Evolutionary conservation across 345 rosid genomes (phyloP).

Genomic region (Syzygium aqueum): DNA sequence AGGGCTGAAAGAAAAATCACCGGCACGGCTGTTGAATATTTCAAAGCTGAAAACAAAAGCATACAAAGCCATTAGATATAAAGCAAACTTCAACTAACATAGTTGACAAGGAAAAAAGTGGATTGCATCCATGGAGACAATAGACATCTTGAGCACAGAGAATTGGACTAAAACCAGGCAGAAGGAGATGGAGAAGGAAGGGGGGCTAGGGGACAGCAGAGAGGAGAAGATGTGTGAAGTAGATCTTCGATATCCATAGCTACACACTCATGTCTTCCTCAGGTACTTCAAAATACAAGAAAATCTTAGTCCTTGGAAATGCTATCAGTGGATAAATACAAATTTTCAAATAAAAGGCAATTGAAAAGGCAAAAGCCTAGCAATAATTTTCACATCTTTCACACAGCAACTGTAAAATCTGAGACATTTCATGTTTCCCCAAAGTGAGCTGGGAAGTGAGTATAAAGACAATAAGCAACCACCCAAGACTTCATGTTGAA

Average conservation of each 20-base stretch:
- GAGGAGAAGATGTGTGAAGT: not conserved
- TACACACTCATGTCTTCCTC: not conserved
- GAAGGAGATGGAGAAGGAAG: not conserved
- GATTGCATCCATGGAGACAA: not conserved
- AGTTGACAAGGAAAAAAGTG: not conserved
- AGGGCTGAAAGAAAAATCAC: conserved; percentile 96
- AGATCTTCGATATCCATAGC: not conserved
- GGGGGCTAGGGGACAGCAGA: not conserved
- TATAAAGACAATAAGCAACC: not conserved
- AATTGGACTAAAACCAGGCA: not conserved
- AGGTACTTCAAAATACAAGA: not conserved
- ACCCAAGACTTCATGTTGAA: not conserved
- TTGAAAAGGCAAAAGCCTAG: not conserved
- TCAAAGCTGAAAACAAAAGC: conserved; percentile 60
- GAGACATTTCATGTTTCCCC: not conserved
- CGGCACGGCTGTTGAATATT: conserved; percentile 86
- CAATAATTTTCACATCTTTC: not conserved
- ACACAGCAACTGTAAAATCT: not conserved
- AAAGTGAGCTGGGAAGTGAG: not conserved
- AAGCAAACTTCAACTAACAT: not conserved
- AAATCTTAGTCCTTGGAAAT: not conserved
- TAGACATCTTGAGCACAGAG: not conserved
- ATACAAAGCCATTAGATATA: conserved; percentile 10
- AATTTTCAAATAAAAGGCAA: not conserved
- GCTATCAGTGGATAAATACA: not conserved